A percentile compares a stretch with the other conserved stretches of the same genome.
Evolutionary conservation across 1,284 basidiomycete genomes (phyloP).

Genomic region (Ceratobasidium sp.): DNA sequence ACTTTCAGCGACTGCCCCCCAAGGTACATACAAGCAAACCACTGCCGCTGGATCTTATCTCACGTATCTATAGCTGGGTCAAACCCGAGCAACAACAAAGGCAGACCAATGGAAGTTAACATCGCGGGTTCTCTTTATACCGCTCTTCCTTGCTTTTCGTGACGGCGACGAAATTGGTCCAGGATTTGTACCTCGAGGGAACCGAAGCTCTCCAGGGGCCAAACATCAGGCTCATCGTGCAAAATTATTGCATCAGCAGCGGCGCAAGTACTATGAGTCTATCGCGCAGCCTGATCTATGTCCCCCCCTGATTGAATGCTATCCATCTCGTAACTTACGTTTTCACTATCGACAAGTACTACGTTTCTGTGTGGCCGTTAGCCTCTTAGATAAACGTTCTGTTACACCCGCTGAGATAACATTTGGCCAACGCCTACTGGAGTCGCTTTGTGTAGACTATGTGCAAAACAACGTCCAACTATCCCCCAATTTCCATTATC

Average conservation of each 20-base stretch:
- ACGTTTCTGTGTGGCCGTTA: not conserved
- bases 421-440: no score
- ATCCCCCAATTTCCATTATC: no score
- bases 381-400: not conserved
- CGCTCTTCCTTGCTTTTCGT: constrained; percentile 5
- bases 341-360: constrained; percentile 20
- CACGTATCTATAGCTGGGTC: constrained; percentile 3
- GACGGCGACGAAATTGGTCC: constrained; percentile 7
- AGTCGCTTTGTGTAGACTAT: no score
- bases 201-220: not conserved
- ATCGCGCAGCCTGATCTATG: not conserved
- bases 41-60: no score
- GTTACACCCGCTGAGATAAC: not conserved
- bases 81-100: not conserved
- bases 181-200: constrained; percentile 1
- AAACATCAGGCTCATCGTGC: not conserved
- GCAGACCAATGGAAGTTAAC: constrained; percentile 25
- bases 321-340: not conserved
- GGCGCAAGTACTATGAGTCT: no score
- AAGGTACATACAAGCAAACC: constrained; percentile 2
- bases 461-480: no score
- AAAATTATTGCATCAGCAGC: not conserved
- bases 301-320: not conserved
- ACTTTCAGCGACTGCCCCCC: not conserved
- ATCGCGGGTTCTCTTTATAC: not conserved